A percentile compares a stretch with the other conserved stretches of the same genome.
Evolutionary conservation across 192 early-diverging fungal genomes (phyloP).

Genomic region (Mortierella alpina): DNA sequence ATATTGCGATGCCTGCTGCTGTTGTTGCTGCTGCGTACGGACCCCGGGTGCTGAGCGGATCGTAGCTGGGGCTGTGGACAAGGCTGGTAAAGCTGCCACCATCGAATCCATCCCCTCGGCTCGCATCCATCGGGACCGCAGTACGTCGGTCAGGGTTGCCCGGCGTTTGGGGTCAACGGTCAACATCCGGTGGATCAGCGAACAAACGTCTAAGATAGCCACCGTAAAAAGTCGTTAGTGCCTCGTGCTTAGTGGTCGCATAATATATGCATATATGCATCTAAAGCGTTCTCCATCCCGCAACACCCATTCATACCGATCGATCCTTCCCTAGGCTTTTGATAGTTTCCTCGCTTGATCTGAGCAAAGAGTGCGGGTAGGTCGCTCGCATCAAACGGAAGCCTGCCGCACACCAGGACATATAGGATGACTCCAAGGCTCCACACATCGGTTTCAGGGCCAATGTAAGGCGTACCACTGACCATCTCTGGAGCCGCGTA

Average conservation of each 20-base stretch:
- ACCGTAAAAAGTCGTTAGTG: neutral
- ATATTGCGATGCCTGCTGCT: constrained; percentile 6
- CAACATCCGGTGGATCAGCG: constrained; percentile 61
- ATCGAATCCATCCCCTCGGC: constrained; percentile 39
- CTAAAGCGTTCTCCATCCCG: no score
- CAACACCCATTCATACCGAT: constrained; percentile 11
- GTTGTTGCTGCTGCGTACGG: constrained; percentile 20
- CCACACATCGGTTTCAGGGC: constrained; percentile 71
- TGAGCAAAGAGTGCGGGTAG: constrained; percentile 69
- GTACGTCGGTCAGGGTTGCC: constrained; percentile 64
- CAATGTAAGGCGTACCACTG: constrained; percentile 66
- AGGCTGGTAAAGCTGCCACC: constrained; percentile 16
- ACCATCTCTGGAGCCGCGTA: constrained; percentile 78
- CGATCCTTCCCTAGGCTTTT: constrained; percentile 55
- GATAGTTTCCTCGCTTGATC: constrained; percentile 68
- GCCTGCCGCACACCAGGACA: constrained; percentile 66
- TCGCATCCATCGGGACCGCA: constrained; percentile 66
- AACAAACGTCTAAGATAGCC: constrained; percentile 47
- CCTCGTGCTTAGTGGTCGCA: neutral
- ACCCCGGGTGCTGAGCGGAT: constrained; percentile 13
- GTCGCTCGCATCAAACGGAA: constrained; percentile 69
- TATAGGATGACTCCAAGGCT: constrained; percentile 70
- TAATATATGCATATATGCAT: neutral
- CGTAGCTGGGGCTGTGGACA: constrained; percentile 29
- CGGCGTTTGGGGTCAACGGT: constrained; percentile 64